Evolutionary conservation across 768 basidiomycete species (phyloP), one percentile per base, ranked within the genome.

Genomic region (Macrolepiota albuminosa): DNA sequence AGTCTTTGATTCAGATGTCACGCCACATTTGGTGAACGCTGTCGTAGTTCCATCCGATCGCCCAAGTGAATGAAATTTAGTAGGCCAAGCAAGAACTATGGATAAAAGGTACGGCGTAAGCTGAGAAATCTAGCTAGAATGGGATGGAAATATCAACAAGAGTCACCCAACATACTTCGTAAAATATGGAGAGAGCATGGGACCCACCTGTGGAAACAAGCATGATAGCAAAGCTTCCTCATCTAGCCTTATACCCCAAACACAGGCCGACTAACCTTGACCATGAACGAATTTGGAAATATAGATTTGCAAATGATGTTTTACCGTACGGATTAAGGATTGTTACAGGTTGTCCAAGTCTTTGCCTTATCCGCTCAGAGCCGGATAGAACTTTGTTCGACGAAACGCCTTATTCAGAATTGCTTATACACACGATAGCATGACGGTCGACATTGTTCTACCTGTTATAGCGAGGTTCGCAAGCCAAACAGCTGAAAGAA

Each of bases 361-460:
- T 43, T 43, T n/a, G 42, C 9, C 42, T 21, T 9, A n/a, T 21
- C n/a, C 42, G 24, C 11, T 26, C 24, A 26, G 26, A 14, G 21
- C 21, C 26, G 45, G 13, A 46, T 46, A 3, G 11, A 46, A 9
- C 5, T 46, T 46, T 14, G 24, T 46, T 46, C 4, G 8, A 2
- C 24, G 43, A 24, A 46, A 13, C 13, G 2, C 13, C 14, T 14
- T 24, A 9, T 13, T 26, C 11, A 2, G 11, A 24, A 46, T 24
- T 21, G 45, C 45, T 46, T 46, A n/a, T 43, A 18, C 18, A n/a
- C 42, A 14, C 42, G 6, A 9, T n/a, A 6, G 42, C 14, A 74
- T 9, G 84, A 81, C 9, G 34, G 69, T 91, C 84, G 78, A 83
- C 78, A 72, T 91, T 91, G 31, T 79, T 76, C 51, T 65, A 69